A percentile compares a stretch with the other conserved stretches of the same genome.
Conservation (phyloP, 306 rosid species). For the Dryas alaskensis region DNA sequence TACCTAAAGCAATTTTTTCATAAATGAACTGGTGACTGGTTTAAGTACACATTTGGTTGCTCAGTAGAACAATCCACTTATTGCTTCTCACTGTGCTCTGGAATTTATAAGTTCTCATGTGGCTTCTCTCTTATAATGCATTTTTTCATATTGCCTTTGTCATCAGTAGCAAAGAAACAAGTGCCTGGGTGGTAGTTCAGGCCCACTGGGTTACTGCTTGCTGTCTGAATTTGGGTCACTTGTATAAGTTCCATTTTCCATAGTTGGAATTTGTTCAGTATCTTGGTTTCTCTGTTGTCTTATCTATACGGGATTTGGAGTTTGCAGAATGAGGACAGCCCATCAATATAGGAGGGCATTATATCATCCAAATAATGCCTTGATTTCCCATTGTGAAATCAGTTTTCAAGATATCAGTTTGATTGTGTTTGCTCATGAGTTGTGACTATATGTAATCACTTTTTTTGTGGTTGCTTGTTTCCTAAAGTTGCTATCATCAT, state of each 20-base stretch:
- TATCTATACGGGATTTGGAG: neutral
- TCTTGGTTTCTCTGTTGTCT: neutral
- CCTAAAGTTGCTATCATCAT: neutral
- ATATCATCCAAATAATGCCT: neutral
- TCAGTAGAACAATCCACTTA: neutral
- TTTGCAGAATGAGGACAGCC: neutral
- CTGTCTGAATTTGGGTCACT: neutral
- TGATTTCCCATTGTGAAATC: neutral
- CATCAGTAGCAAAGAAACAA: too few species aligned
- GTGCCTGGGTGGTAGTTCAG: too few species aligned
- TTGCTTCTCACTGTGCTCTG: neutral
- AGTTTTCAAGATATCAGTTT: neutral
- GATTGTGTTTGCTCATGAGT: neutral
- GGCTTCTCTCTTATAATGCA: neutral
- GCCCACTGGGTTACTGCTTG: neutral
- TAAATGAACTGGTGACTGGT: neutral
- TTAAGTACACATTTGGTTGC: neutral
- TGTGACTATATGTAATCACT: neutral
- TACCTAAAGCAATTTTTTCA: neutral
- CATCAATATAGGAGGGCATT: neutral
- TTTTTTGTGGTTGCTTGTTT: neutral
- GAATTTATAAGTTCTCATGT: neutral
- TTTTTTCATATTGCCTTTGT: neutral
- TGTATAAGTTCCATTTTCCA: neutral
- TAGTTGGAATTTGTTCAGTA: neutral